A percentile compares a stretch with the other conserved stretches of the same genome.
These are phyloP conservation scores for Trematosphaeria pertusa DNA, from an alignment of 2,329 filamentous ascomycete genomes.

Conservation along the genomic window DNA sequence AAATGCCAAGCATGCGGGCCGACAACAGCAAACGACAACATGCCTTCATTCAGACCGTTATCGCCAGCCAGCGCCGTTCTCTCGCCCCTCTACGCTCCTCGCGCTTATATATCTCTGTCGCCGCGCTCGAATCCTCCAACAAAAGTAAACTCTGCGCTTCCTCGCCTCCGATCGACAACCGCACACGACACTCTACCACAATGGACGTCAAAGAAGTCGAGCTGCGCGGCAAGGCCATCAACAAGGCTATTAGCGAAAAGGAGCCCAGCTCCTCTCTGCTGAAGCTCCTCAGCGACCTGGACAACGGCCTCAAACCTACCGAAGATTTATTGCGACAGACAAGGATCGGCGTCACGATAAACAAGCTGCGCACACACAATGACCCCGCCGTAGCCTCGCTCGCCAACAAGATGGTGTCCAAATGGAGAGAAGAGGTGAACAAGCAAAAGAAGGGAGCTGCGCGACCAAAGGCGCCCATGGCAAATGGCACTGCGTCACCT, in stretches of 20 bases:
- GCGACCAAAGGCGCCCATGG: conserved; percentile 21
- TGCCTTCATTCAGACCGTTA: conserved; percentile 14
- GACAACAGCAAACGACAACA: conserved; percentile 6
- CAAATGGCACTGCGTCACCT: conserved; percentile 38
- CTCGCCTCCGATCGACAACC: too few species aligned
- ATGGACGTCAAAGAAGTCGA: conserved; percentile 88
- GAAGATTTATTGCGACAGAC: conserved; percentile 91
- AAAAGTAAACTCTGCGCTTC: too few species aligned
- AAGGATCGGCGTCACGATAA: conserved; percentile 88
- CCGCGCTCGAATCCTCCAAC: conserved; percentile 9
- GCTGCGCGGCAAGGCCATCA: conserved; percentile 76
- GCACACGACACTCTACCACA: conserved; percentile 33
- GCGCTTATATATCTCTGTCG: conserved; percentile 15
- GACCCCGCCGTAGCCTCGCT: conserved; percentile 73
- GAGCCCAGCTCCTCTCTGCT: conserved; percentile 77
- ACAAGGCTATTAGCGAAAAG: conserved; percentile 77
- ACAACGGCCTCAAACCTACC: conserved; percentile 80
- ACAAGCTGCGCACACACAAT: conserved; percentile 83
- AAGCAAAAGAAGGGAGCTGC: conserved; percentile 47
- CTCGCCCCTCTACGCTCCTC: conserved; percentile 10
- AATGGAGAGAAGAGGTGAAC: conserved; percentile 84
- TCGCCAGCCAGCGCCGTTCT: conserved; percentile 10
- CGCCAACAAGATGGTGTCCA: conserved; percentile 82
- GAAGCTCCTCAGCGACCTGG: conserved; percentile 76
- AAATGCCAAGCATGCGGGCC: conserved; percentile 15